Base-by-base conservation (phyloP, 345 rosid genomes). In the Eucalyptus erythrocorys region DNA sequence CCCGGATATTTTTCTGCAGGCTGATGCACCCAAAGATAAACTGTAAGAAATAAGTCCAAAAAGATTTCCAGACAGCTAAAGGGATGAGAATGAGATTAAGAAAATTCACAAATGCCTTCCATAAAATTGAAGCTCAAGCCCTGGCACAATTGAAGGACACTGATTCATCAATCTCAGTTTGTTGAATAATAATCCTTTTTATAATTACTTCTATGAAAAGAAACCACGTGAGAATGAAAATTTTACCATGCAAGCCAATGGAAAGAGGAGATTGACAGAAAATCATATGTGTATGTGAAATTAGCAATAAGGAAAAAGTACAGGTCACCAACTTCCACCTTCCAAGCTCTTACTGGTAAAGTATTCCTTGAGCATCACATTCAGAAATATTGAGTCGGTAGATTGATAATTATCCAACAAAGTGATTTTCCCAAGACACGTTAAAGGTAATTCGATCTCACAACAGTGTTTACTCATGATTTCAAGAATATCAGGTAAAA, bases 1-100 rank as follows among this genome's bases (percentile, higher is more conserved):
- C 50, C 82, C 26, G 92, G 93, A 79, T 91, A 92, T 26, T 91
- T 91, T 30, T 89, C 94, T 76, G 93, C 92, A 88, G 94, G 94
- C 94, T 92, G 48, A 53, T 85, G 85, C 45, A 66, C 48, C 71
- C 30, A 30, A 45, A 57, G 79, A 76, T 40, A 76, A 76, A 76
- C 82, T 37, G 30, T 76, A 37, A 37, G 27, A 13, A 50, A 55
- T 86, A n/a, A 48, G 84, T 30, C 45, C 43, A 32, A 64, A 68
- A 40, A 37, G 48, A 59, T 30, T 86, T 86, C 87, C 59, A 4
- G 48, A 37, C 22, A 32, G 32, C 48, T 86, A 50, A 34, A 50
- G 59, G 48, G 87, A 86, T 30, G 48, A 47, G 42, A 85, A 48
- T 51, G 59, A 85, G 87, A n/a, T 85, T 85, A 17, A 85, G 84